A percentile compares a stretch with the other conserved stretches of the same genome.
Evolutionary conservation across 2,329 filamentous ascomycete genomes (phyloP).

Genomic region (Akanthomyces dipterigenus): DNA sequence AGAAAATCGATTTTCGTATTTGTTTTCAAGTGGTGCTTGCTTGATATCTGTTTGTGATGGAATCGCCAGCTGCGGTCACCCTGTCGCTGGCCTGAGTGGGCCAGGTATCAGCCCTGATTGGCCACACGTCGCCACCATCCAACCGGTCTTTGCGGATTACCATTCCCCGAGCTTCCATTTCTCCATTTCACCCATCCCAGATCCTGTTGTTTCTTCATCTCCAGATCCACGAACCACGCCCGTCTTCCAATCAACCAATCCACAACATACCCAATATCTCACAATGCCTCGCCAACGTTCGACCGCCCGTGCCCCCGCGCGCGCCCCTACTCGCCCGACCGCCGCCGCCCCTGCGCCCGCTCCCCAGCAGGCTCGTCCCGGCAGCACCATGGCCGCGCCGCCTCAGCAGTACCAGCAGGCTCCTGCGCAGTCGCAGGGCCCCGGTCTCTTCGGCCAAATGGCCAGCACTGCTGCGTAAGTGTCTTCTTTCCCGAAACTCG

Average conservation of each 20-base stretch:
- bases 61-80: not conserved
- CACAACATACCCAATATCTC: slow-evolving; percentile 12
- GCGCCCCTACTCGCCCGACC: slow-evolving; percentile 61
- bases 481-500: not conserved
- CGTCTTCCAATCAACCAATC: slow-evolving; percentile 14
- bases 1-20: too few relatives aligned
- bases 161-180: slow-evolving; percentile 24
- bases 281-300: slow-evolving; percentile 73
- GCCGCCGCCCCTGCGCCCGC: slow-evolving; percentile 50
- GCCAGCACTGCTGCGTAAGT: slow-evolving; percentile 95
- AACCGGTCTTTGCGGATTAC: slow-evolving; percentile 19
- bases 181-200: slow-evolving; percentile 8
- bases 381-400: slow-evolving; percentile 57
- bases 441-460: slow-evolving; percentile 93
- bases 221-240: slow-evolving; percentile 6
- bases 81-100: not conserved
- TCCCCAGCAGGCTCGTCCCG: slow-evolving; percentile 60
- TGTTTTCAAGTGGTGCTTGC: too few relatives aligned
- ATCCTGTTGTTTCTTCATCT: not conserved
- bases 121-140: slow-evolving; percentile 14
- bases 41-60: too few relatives aligned
- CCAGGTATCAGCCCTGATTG: slow-evolving; percentile 21
- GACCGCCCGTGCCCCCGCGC: slow-evolving; percentile 46
- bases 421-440: slow-evolving; percentile 57
- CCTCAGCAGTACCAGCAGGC: slow-evolving; percentile 41